These are phyloP conservation scores for Agaricus sinodeliciosus DNA, from an alignment of 768 basidiomycete species.

Conservation along the genomic window DNA sequence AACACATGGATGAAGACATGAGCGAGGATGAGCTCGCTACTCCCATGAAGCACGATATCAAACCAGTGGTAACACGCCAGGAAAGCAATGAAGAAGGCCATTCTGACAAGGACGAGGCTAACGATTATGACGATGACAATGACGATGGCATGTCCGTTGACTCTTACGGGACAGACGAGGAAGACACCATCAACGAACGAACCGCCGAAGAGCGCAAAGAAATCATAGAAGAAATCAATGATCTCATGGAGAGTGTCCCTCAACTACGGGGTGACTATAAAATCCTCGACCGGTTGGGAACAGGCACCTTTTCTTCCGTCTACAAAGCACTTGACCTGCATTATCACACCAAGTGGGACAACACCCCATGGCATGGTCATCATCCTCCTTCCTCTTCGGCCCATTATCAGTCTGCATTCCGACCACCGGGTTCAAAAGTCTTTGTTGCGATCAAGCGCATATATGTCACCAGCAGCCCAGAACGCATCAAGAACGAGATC, in stretches of 20 bases:
- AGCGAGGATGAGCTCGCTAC: slow-evolving; percentile 11
- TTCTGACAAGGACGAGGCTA: slow-evolving; percentile 15
- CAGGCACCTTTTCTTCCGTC: slow-evolving; percentile 98
- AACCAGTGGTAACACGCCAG: slow-evolving; percentile 9
- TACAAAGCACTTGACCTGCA: slow-evolving; percentile 91
- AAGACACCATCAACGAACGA: slow-evolving; percentile 49
- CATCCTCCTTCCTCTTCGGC: slow-evolving; percentile 61
- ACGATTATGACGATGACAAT: slow-evolving; percentile 21
- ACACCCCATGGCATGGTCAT: slow-evolving; percentile 62
- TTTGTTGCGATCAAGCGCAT: slow-evolving; percentile 96
- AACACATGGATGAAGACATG: slow-evolving; percentile 9
- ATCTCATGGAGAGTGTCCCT: slow-evolving; percentile 63
- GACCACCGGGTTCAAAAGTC: slow-evolving; percentile 40
- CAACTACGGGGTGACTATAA: slow-evolving; percentile 62
- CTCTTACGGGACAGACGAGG: slow-evolving; percentile 46
- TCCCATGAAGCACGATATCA: slow-evolving; percentile 3
- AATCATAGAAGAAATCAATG: slow-evolving; percentile 70
- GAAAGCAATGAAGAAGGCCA: slow-evolving; percentile 16
- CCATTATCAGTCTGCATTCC: slow-evolving; percentile 49
- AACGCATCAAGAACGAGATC: slow-evolving; percentile 89
- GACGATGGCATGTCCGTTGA: slow-evolving; percentile 17
- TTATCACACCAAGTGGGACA: slow-evolving; percentile 66
- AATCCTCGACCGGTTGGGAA: slow-evolving; percentile 87
- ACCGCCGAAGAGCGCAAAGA: slow-evolving; percentile 62
- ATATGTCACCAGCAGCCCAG: slow-evolving; percentile 92